Evolutionary conservation across 768 basidiomycete genomes (phyloP).

Genomic region (Erythrobasidium yunnanense): DNA sequence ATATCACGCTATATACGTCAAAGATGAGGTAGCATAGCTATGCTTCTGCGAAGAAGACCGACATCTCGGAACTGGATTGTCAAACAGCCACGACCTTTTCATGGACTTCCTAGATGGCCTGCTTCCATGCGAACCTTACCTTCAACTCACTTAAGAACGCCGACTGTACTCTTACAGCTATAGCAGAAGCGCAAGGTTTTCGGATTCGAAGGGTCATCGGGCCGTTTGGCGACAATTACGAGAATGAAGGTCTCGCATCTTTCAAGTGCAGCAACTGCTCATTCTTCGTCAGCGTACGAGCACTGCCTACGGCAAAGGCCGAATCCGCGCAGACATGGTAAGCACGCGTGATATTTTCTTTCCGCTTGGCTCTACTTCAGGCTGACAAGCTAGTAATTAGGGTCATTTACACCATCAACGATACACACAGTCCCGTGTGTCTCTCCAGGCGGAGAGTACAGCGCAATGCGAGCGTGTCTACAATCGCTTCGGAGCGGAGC

Average conservation of each 20-base stretch:
- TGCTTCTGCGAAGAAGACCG: too few species aligned
- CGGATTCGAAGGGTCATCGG: background rate
- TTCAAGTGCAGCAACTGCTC: background rate
- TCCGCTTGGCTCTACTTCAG: background rate
- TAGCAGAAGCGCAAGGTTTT: slow-evolving; percentile 7
- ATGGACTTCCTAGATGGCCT: background rate
- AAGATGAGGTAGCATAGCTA: too few species aligned
- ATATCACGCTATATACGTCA: too few species aligned
- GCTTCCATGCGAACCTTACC: background rate
- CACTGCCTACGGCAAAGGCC: background rate
- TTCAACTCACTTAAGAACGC: slow-evolving; percentile 2
- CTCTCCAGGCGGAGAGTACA: background rate
- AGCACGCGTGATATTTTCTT: background rate
- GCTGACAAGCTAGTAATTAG: background rate
- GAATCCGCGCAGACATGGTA: background rate
- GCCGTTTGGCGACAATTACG: background rate
- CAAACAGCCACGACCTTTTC: background rate
- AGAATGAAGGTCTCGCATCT: background rate
- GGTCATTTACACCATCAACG: slow-evolving; percentile 6
- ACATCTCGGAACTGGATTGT: too few species aligned
- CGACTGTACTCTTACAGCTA: background rate
- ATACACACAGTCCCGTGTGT: slow-evolving; percentile 4
- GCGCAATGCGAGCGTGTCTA: background rate
- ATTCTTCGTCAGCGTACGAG: background rate
- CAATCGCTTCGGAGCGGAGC: background rate